Evolutionary conservation across 1,284 basidiomycete genomes (phyloP).

Genomic region (Ustilago tritici): DNA sequence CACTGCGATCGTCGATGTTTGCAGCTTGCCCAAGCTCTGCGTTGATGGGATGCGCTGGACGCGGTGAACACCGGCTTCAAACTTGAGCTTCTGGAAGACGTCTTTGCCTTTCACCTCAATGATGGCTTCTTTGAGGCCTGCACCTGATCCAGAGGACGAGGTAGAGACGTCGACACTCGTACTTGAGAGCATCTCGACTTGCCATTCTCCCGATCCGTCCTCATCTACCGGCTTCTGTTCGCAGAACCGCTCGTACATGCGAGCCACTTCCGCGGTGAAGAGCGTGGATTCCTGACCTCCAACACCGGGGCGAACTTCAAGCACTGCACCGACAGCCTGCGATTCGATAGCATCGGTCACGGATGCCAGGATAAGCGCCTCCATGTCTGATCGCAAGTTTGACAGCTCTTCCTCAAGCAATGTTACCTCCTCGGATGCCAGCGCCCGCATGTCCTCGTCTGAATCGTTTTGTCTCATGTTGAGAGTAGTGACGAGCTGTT

Average conservation of each 20-base stretch:
- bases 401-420: slow-evolving; percentile 74
- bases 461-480: slow-evolving; percentile 45
- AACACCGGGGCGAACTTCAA: slow-evolving; percentile 92
- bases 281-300: slow-evolving; percentile 90
- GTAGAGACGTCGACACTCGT: slow-evolving; percentile 61
- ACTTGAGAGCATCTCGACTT: slow-evolving; percentile 56
- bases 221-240: slow-evolving; percentile 45
- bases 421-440: slow-evolving; percentile 80
- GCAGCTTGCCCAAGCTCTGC: slow-evolving; percentile 85
- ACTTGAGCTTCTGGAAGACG: slow-evolving; percentile 82
- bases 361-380: slow-evolving; percentile 78
- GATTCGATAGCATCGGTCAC: slow-evolving; percentile 74
- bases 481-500: slow-evolving; percentile 70
- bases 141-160: slow-evolving; percentile 62
- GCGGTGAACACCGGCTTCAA: slow-evolving; percentile 95
- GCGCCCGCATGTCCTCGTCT: slow-evolving; percentile 80
- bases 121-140: slow-evolving; percentile 84
- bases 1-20: slow-evolving; percentile 91
- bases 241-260: slow-evolving; percentile 81
- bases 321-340: slow-evolving; percentile 78
- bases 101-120: slow-evolving; percentile 83
- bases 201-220: slow-evolving; percentile 49
- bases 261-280: slow-evolving; percentile 82
- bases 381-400: slow-evolving; percentile 75
- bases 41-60: slow-evolving; percentile 94